Conservation (phyloP, 140 eudicot genomes). For the Bidens hawaiensis region DNA sequence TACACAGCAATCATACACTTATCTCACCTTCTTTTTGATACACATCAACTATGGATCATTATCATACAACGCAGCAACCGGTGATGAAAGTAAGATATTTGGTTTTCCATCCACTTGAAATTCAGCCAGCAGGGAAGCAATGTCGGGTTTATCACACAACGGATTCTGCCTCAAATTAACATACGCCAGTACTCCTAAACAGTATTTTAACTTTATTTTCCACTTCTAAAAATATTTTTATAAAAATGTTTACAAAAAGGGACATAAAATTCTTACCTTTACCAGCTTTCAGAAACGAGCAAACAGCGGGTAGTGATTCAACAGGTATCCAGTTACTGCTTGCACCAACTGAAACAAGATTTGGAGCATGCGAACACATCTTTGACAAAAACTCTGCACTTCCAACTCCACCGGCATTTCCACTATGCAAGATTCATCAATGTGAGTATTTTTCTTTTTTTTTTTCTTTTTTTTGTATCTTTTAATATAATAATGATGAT, state of each 20-base stretch:
- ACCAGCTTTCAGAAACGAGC: conserved; percentile 40
- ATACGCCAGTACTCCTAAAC: conserved; percentile 60
- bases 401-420: conserved; percentile 58
- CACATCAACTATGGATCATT: conserved; percentile 41
- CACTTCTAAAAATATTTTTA: not conserved
- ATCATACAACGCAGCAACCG: conserved; percentile 33
- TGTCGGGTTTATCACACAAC: conserved; percentile 24
- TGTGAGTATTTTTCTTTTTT: conserved; percentile 4
- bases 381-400: conserved; percentile 50
- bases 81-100: conserved; percentile 23
- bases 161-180: conserved; percentile 58
- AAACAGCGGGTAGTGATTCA: conserved; percentile 42
- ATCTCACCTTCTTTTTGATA: not conserved
- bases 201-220: not conserved
- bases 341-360: conserved; percentile 53
- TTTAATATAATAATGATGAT: no score
- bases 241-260: not conserved
- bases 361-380: conserved; percentile 44
- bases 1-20: not conserved
- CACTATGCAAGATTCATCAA: conserved; percentile 33
- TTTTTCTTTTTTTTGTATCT: no score
- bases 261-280: conserved; percentile 36
- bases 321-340: conserved; percentile 56
- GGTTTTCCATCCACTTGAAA: conserved; percentile 41
- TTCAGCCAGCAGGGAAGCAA: conserved; percentile 42